These are phyloP conservation scores for Parsonsia alboflavescens DNA, from an alignment of 257 asterid genomes.

Conservation along the genomic window DNA sequence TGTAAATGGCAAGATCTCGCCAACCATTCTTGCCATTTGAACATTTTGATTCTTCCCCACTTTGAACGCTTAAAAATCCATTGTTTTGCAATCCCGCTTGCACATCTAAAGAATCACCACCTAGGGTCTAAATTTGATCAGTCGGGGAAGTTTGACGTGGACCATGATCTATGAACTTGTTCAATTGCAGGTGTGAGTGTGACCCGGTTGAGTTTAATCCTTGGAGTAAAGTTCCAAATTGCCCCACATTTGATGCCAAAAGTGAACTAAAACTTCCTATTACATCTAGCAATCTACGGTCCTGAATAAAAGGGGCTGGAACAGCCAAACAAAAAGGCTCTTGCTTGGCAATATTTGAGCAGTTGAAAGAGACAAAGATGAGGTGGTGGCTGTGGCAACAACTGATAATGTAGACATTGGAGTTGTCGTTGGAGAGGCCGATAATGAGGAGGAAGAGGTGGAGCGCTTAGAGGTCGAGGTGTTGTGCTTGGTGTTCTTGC, in stretches of 20 bases:
- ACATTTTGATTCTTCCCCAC: constrained; percentile 30
- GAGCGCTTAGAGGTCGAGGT: constrained; percentile 37
- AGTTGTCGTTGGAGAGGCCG: constrained; percentile 29
- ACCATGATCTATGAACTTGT: constrained; percentile 26
- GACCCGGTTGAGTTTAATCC: constrained; percentile 38
- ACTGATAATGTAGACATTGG: constrained; percentile 16
- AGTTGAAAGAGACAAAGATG: constrained; percentile 8
- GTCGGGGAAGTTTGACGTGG: not conserved
- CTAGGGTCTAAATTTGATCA: constrained; percentile 28
- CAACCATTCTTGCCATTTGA: constrained; percentile 51
- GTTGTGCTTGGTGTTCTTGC: constrained; percentile 61
- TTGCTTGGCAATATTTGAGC: constrained; percentile 22
- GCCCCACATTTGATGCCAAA: constrained; percentile 46
- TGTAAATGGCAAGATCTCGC: constrained; percentile 72
- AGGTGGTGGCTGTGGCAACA: not conserved
- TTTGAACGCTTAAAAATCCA: constrained; percentile 37
- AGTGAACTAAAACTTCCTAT: constrained; percentile 47
- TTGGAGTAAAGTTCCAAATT: constrained; percentile 37
- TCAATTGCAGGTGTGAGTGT: constrained; percentile 27
- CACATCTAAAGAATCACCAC: constrained; percentile 12
- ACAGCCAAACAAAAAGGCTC: constrained; percentile 22
- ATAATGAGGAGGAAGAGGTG: constrained; percentile 24
- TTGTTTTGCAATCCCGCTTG: constrained; percentile 29
- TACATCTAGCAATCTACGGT: constrained; percentile 23
- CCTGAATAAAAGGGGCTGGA: constrained; percentile 24